Evolutionary conservation across 2,329 filamentous ascomycete genomes (phyloP).

Genomic region (Epichloe glyceriae): DNA sequence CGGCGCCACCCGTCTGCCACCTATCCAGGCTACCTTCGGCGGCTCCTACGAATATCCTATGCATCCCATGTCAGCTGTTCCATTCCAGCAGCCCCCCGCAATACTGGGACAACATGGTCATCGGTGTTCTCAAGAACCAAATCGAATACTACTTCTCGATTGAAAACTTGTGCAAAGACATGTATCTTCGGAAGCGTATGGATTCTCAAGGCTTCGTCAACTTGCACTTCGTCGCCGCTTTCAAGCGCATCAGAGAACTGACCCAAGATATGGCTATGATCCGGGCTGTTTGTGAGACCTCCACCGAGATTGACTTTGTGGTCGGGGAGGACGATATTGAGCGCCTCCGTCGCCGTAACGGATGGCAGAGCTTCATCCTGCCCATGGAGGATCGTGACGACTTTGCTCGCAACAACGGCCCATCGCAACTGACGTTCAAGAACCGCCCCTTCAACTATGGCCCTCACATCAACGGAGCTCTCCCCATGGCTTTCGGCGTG

Average conservation of each 20-base stretch:
- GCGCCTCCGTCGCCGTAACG: constrained; percentile 59
- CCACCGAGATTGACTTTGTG: constrained; percentile 60
- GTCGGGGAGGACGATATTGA: constrained; percentile 66
- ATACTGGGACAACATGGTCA: constrained; percentile 39
- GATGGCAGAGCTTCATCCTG: constrained; percentile 72
- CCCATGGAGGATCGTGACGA: constrained; percentile 57
- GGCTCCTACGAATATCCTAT: constrained; percentile 27
- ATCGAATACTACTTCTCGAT: constrained; percentile 96
- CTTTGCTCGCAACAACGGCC: constrained; percentile 61
- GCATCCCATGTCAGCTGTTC: constrained; percentile 24
- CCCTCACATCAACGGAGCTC: constrained; percentile 20
- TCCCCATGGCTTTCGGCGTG: constrained; percentile 18
- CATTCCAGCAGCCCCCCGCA: constrained; percentile 24
- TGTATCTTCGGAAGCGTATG: constrained; percentile 82
- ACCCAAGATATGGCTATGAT: constrained; percentile 55
- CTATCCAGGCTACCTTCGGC: constrained; percentile 22
- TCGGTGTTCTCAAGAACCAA: constrained; percentile 32
- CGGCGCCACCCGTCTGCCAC: constrained; percentile 21
- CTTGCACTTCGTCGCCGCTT: constrained; percentile 65
- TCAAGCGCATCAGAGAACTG: constrained; percentile 52
- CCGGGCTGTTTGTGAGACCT: constrained; percentile 61
- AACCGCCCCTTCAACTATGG: constrained; percentile 18
- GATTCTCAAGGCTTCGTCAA: constrained; percentile 88
- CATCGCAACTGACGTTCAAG: constrained; percentile 26
- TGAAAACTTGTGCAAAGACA: constrained; percentile 88